Conservation (phyloP, 139 green algal species). For the Edaphochlamys debaryana region DNA sequence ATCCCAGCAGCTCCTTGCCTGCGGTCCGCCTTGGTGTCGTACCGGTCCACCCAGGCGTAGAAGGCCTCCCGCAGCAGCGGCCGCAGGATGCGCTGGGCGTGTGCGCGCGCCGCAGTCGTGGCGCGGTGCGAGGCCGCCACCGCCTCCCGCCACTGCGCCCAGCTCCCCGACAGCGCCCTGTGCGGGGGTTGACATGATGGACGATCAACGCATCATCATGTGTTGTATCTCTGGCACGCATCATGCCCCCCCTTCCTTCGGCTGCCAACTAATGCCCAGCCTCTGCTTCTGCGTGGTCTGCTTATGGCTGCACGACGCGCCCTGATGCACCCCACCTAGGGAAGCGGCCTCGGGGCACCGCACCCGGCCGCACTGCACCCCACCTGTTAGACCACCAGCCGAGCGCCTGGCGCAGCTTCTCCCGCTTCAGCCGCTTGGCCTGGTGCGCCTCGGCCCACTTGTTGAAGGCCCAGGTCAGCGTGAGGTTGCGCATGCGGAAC, state of each 20-base stretch:
- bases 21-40: neutral
- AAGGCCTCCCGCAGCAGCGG: conserved; percentile 8
- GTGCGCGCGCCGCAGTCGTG: neutral
- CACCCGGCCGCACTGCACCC: too few relatives aligned
- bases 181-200: too few relatives aligned
- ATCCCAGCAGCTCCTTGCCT: too few relatives aligned
- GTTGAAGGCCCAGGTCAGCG: conserved; percentile 23
- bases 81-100: conserved; percentile 8
- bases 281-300: too few relatives aligned
- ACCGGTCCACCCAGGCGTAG: neutral
- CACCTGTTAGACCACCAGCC: conserved; percentile 24
- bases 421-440: neutral
- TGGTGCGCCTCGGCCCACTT: neutral
- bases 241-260: too few relatives aligned
- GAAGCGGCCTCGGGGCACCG: too few relatives aligned
- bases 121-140: neutral
- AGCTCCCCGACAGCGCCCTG: too few relatives aligned
- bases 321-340: too few relatives aligned
- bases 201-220: too few relatives aligned
- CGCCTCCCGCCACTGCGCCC: conserved; percentile 14
- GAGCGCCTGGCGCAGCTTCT: neutral
- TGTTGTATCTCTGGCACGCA: too few relatives aligned
- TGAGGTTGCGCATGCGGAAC: conserved; percentile 6
- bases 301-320: too few relatives aligned
- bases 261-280: too few relatives aligned